Conservation (phyloP, 2,329 filamentous ascomycete species). For the Verticillium nubilum region DNA sequence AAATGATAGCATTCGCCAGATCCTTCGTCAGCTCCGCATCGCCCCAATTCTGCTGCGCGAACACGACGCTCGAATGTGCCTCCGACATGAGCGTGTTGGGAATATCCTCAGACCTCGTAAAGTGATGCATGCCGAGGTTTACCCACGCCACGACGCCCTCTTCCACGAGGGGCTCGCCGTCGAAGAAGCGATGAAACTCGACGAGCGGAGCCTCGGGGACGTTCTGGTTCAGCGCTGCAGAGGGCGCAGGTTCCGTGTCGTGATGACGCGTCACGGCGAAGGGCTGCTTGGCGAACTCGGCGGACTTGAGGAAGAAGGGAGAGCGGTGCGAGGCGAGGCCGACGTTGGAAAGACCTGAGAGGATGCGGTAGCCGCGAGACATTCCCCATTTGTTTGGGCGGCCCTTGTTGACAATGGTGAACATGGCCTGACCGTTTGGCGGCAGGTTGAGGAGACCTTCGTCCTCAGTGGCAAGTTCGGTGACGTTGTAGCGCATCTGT, state of each 20-base stretch:
- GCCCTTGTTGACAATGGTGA: slow-evolving; percentile 28
- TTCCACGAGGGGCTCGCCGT: slow-evolving; percentile 29
- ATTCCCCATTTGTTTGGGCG: slow-evolving; percentile 33
- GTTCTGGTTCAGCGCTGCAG: slow-evolving; percentile 30
- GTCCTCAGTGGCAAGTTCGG: slow-evolving; percentile 18
- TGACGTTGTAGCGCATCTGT: slow-evolving; percentile 18
- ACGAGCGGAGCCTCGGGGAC: slow-evolving; percentile 33
- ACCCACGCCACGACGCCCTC: slow-evolving; percentile 40
- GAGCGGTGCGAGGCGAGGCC: slow-evolving; percentile 29
- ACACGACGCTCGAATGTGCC: slow-evolving; percentile 31
- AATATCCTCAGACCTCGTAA: slow-evolving; percentile 33
- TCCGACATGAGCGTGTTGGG: slow-evolving; percentile 28
- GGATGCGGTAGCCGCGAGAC: slow-evolving; percentile 35
- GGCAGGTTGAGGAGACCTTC: slow-evolving; percentile 23
- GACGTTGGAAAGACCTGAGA: slow-evolving; percentile 26
- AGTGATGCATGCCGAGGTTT: slow-evolving; percentile 47
- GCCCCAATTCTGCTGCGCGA: slow-evolving; percentile 32
- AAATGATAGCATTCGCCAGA: slow-evolving; percentile 12
- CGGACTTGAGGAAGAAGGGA: slow-evolving; percentile 25
- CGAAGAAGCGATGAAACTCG: slow-evolving; percentile 39
- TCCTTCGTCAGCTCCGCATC: slow-evolving; percentile 9
- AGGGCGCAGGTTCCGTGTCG: slow-evolving; percentile 35
- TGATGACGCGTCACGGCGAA: slow-evolving; percentile 38
- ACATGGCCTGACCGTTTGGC: slow-evolving; percentile 30
- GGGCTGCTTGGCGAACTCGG: slow-evolving; percentile 32